Evolutionary conservation across 2,329 filamentous ascomycete genomes (phyloP).

Genomic region (Achaetomium macrosporum): DNA sequence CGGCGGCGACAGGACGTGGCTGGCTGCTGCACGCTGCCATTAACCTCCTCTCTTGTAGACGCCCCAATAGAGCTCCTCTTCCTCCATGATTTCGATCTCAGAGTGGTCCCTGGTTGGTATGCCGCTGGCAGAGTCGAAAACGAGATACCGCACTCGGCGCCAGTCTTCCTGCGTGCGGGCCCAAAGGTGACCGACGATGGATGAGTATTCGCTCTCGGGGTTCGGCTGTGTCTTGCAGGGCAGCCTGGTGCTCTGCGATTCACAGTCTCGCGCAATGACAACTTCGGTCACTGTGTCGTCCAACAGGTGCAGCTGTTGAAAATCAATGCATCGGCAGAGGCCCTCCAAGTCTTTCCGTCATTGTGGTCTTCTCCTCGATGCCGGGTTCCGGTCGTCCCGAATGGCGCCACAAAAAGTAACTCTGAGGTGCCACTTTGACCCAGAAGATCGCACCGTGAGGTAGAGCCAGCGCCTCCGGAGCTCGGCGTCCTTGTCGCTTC

Average conservation of each 20-base stretch:
- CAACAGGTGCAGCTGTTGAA: constrained; percentile 6
- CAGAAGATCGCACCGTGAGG: constrained; percentile 1
- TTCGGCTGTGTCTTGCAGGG: constrained; percentile 1
- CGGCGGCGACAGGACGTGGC: too few species aligned
- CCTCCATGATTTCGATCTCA: constrained; percentile 4
- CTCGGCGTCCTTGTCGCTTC: background rate
- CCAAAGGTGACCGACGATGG: background rate
- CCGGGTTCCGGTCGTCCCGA: background rate
- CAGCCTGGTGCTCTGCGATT: too few species aligned
- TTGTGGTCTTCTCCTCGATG: background rate
- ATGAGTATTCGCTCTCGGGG: constrained; percentile 6
- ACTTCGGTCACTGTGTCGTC: constrained; percentile 12
- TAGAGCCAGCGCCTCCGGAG: constrained; percentile 4
- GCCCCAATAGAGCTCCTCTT: too few species aligned
- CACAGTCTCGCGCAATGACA: background rate
- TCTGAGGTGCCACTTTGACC: constrained; percentile 5
- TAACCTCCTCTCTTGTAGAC: too few species aligned
- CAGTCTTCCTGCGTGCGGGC: constrained; percentile 4
- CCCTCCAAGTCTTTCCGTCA: constrained; percentile 4
- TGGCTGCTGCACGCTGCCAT: too few species aligned
- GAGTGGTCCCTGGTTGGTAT: constrained; percentile 1
- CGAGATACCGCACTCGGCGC: constrained; percentile 3
- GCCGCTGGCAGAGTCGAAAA: background rate
- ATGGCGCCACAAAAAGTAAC: background rate
- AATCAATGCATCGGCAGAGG: constrained; percentile 11